Evolutionary conservation across 169 alveolate genomes (phyloP).

Genomic region (Cryptosporidium meleagridis): DNA sequence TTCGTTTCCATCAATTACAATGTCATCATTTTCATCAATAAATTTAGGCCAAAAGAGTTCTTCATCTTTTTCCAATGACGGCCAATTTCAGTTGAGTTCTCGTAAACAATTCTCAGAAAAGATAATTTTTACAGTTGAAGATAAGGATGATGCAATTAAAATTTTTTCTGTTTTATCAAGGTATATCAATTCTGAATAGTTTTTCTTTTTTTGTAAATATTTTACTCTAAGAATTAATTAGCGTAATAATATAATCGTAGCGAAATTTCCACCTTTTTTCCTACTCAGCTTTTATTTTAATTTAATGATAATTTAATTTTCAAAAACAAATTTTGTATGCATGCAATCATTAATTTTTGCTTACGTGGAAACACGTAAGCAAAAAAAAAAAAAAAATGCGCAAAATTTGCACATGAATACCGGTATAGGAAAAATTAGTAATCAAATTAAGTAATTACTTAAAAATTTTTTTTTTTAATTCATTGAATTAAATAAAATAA

Average conservation of each 20-base stretch:
- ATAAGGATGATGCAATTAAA: slow-evolving; percentile 9
- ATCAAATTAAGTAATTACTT: not conserved
- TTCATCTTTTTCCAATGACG: not conserved
- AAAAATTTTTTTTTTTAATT: not conserved
- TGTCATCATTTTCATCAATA: not conserved
- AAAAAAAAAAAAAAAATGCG: not conserved
- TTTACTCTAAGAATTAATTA: not conserved
- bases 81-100: slow-evolving; percentile 11
- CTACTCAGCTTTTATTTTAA: not conserved
- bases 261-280: not conserved
- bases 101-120: slow-evolving; percentile 47
- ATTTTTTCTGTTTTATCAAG: slow-evolving; percentile 23
- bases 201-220: not conserved
- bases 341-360: not conserved
- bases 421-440: slow-evolving; percentile 1
- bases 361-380: slow-evolving; percentile 3
- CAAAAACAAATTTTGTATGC: not conserved
- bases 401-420: slow-evolving; percentile 4
- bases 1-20: not conserved
- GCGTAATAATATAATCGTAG: not conserved
- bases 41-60: not conserved
- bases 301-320: not conserved
- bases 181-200: slow-evolving; percentile 25
- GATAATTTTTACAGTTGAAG: slow-evolving; percentile 19
- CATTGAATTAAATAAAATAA: not conserved